Percentiles rank a stretch among this genome's conserved stretches.
Conservation (phyloP, 1,284 basidiomycete genomes). For the Laetiporus sulphureus region DNA sequence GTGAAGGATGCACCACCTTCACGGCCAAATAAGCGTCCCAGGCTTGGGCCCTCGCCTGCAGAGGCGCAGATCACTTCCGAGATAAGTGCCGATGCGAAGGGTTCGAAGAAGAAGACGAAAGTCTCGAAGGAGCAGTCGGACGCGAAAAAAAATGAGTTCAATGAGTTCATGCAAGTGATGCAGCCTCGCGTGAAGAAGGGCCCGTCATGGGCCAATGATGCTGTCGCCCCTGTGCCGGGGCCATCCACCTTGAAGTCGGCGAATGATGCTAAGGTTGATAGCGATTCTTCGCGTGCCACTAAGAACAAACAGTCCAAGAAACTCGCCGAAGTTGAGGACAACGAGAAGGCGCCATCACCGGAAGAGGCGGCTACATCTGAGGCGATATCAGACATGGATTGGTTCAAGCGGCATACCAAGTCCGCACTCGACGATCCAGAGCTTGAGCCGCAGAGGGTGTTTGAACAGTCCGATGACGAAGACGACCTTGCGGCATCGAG, state of each 20-base stretch:
- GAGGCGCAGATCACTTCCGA: constrained; percentile 17
- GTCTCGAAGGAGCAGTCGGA: constrained; percentile 4
- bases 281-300: constrained; percentile 4
- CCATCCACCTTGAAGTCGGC: constrained; percentile 1
- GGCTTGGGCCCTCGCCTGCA: constrained; percentile 36
- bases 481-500: constrained; percentile 27
- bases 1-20: constrained; percentile 59
- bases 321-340: constrained; percentile 9
- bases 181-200: constrained; percentile 49
- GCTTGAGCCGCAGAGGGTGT: constrained; percentile 36
- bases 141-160: constrained; percentile 34
- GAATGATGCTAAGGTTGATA: neutral
- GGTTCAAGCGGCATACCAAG: constrained; percentile 66
- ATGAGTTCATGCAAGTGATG: constrained; percentile 62
- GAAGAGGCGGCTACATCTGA: constrained; percentile 19
- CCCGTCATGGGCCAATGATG: constrained; percentile 64
- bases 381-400: constrained; percentile 59
- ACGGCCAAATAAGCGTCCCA: constrained; percentile 62
- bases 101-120: neutral
- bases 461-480: constrained; percentile 57
- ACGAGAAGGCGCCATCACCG: constrained; percentile 9
- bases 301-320: constrained; percentile 24
- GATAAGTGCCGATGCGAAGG: constrained; percentile 2
- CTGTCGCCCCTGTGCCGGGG: constrained; percentile 10
- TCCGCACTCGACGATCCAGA: constrained; percentile 34